Evolutionary conservation across 2,329 filamentous ascomycete genomes (phyloP), one percentile per base, ranked within the genome.

Genomic region (Chaetomiaceae sp.): DNA sequence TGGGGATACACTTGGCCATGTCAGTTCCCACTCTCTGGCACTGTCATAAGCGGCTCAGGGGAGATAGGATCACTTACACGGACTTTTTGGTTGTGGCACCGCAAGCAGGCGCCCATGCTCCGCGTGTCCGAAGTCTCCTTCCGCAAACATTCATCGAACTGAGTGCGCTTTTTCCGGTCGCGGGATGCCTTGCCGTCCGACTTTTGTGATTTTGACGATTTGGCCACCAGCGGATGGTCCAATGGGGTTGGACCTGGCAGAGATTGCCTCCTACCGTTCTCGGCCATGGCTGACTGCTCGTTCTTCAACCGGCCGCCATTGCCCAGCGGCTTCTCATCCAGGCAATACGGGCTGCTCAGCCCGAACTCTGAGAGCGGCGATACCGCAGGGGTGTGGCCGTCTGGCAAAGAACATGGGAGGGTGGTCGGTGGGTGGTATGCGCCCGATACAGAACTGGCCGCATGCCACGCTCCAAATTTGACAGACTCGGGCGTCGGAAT

Each of bases 11-110:
- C 74, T 77, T 47, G 15, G 1, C 1, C 4, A 19, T 6, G 20
- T 58, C 46, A 58, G 56, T 33, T 37, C n/a, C 19, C 19, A 34
- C 15, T n/a, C n/a, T n/a, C n/a, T 19, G 39, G 15, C 17, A 5
- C 12, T 4, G 20, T 8, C 6, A 25, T 8, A n/a, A 9, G 1
- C 15, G 4, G 9, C 9, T 20, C n/a, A n/a, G n/a, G n/a, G n/a
- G 9, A n/a, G 17, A 11, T 14, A 9, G 12, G 2, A 23, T 27
- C 11, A 66, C 73, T 59, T 68, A 76, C 75, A 20, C 69, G 67
- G 46, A 74, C 66, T 15, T 72, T 72, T 57, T 77, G 75, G 52
- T 71, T 71, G 31, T 71, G 69, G 58, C 75, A 78, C 12, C 74
- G 68, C 15, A 76, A 62, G 46, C 75, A 78, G 0, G 75, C 75